Evolutionary conservation across 352 stramenopile genomes (phyloP).

Genomic region (Paralagenidium karlingii): DNA sequence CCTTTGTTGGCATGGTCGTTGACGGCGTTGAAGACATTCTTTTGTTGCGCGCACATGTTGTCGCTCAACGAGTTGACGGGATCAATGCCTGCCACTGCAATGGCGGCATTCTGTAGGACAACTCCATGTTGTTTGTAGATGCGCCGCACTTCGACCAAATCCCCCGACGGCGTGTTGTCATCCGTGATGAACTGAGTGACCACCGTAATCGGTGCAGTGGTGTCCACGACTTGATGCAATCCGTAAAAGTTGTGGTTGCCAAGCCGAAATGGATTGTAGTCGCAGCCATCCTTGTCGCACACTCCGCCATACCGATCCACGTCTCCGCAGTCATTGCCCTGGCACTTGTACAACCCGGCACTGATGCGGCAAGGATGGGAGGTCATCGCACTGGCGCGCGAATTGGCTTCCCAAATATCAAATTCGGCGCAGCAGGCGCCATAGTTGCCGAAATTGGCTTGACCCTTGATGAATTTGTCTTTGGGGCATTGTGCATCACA

Average conservation of each 20-base stretch:
- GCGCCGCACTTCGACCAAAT: conserved; percentile 1
- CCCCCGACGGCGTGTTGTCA: not conserved
- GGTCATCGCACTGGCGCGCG: conserved; percentile 37
- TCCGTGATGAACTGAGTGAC: conserved; percentile 4
- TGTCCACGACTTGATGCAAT: not conserved
- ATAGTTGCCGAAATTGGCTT: conserved; percentile 1
- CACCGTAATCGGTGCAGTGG: not conserved
- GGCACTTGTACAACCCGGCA: not conserved
- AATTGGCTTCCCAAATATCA: conserved; percentile 60
- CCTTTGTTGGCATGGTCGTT: not conserved
- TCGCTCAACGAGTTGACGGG: not conserved
- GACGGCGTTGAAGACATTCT: not conserved
- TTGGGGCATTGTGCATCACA: conserved; percentile 4
- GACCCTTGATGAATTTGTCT: conserved; percentile 4
- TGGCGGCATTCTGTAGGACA: not conserved
- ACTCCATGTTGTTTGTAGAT: conserved; percentile 1
- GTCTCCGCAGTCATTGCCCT: conserved; percentile 1
- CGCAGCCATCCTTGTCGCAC: conserved; percentile 7
- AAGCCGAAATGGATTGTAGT: conserved; percentile 1
- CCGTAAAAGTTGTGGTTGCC: conserved; percentile 2
- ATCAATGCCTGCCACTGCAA: not conserved
- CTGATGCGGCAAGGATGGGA: conserved; percentile 26
- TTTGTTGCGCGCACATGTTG: not conserved
- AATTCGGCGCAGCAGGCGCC: conserved; percentile 7
- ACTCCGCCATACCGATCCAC: conserved; percentile 1